Evolutionary conservation across 2,329 filamentous ascomycete species (phyloP).

Genomic region (Curvularia lunata): DNA sequence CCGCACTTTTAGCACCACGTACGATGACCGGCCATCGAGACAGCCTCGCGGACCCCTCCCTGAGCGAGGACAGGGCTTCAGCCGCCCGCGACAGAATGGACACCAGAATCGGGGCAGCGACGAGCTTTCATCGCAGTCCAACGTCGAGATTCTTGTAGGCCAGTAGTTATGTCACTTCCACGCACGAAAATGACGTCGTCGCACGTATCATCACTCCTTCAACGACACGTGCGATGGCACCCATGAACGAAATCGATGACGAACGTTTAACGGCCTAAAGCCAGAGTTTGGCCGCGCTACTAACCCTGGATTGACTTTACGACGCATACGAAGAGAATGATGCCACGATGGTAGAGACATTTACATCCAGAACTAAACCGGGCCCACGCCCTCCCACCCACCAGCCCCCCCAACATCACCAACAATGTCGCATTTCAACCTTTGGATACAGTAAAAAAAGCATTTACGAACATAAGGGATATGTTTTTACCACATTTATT

Average conservation of each 20-base stretch:
- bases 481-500: slow-evolving; percentile 12
- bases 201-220: slow-evolving; percentile 33
- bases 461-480: slow-evolving; percentile 44
- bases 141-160: slow-evolving; percentile 69
- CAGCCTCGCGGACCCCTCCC: slow-evolving; percentile 67
- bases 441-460: slow-evolving; percentile 42
- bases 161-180: slow-evolving; percentile 49
- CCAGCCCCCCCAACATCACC: not conserved
- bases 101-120: slow-evolving; percentile 68
- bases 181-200: slow-evolving; percentile 25
- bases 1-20: slow-evolving; percentile 65
- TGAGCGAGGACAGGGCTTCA: slow-evolving; percentile 65
- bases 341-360: slow-evolving; percentile 50
- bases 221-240: slow-evolving; percentile 32
- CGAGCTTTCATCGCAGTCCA: slow-evolving; percentile 65
- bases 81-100: slow-evolving; percentile 64
- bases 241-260: slow-evolving; percentile 40
- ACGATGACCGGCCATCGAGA: slow-evolving; percentile 65
- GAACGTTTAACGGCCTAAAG: slow-evolving; percentile 43
- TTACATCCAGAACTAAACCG: slow-evolving; percentile 38
- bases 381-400: slow-evolving; percentile 38
- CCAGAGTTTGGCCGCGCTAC: slow-evolving; percentile 32
- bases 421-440: slow-evolving; percentile 19
- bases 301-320: slow-evolving; percentile 43
- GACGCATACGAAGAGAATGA: slow-evolving; percentile 52